Evolutionary conservation across 2,329 filamentous ascomycete genomes (phyloP), one percentile per base, ranked within the genome.

Genomic region (Ascochyta clinopodiicola): DNA sequence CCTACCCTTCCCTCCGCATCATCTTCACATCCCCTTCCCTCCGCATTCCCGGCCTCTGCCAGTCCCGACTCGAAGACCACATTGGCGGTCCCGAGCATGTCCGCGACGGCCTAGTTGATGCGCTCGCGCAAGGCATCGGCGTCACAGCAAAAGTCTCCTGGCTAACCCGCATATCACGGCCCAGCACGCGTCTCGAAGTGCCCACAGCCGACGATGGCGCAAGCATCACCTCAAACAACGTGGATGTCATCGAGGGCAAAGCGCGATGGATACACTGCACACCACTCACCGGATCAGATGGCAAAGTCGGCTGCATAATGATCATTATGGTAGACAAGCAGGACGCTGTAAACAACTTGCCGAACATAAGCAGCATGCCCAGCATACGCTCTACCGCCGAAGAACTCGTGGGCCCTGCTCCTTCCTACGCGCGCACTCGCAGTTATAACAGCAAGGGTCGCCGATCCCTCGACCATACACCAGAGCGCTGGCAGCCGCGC

Each of bases 221-320:
- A 2, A 53, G 48, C 35, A 38, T 53, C 34, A 17, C 40, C 15
- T 44, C 51, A 34, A 17, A 24, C 4, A 35, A 50, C n/a, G 6
- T 34, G 44, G 37, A 48, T 0, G 10, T 44, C 13, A 31, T 57
- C 21, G 77, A 83, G 36, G 88, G 88, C 1, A 81, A 87, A 34
- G 81, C 83, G 44, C 82, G 88, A 40, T 92, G 88, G 88, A 88
- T 92, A 25, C 89, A 92, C 70, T 89, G 87, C 65, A 91, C 88
- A 13, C 89, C 89, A 2, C 75, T 92, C 2, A 71, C 88, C 2
- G 88, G 88, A 2, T 82, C 81, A 25, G 87, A 88, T 64, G 84
- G 85, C 1, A 79, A 83, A 4, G 83, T 91, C 0, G 89, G 89
- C 29, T 88, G 90, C 0, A 91, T 88, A 87, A 89, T 92, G 86